Base-by-base conservation (phyloP, 805 yeast genomes). In the Saturnispora besseyi region DNA sequence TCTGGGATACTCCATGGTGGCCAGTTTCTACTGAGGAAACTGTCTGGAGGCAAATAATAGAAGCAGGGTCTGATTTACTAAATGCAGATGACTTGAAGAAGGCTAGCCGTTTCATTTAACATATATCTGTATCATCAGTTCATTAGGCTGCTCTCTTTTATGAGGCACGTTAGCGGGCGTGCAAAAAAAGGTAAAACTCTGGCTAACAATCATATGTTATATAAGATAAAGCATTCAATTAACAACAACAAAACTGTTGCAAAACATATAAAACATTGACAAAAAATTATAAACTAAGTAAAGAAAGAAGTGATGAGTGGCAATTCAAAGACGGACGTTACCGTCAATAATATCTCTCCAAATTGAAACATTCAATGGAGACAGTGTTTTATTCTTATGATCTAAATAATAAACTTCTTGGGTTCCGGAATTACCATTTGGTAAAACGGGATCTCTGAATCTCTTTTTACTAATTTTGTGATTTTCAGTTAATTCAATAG, bases 1-100 rank as follows among this genome's bases (percentile, higher is more conserved):
- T 83, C 30, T 84, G 90, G 90, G 89, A 82, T 18, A 80, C 79
- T 8, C 81, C 87, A 1, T 69, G 70, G 46, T 83, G 88, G 88
- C 89, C 90, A 4, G 60, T 62, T 2, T 52, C 57, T 12, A 61
- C 67, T 29, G 70, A 78, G 51, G 61, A 74, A 43, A 59, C 60
- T 3, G 72, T 81, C 37, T 77, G 84, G 78, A 57, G 64, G 46
- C 77, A 75, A 50, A 65, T 80, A 13, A 59, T 72, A 41, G 66
- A 63, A 15, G 52, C 69, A 12, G 81, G 80, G 2, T 70, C 77
- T 18, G 88, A 83, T 58, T 69, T 77, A 51, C 59, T 84, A 38
- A 84, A 83, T 58, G 79, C 77, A 1, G 88, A 84, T 60, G 82
- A 82, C 55, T 63, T 84, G 11, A 58, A 63, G 12, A 54, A 55